phyloP scores from a whole-genome alignment of 805 yeast species.

The Allodekkera sacchari region DNA sequence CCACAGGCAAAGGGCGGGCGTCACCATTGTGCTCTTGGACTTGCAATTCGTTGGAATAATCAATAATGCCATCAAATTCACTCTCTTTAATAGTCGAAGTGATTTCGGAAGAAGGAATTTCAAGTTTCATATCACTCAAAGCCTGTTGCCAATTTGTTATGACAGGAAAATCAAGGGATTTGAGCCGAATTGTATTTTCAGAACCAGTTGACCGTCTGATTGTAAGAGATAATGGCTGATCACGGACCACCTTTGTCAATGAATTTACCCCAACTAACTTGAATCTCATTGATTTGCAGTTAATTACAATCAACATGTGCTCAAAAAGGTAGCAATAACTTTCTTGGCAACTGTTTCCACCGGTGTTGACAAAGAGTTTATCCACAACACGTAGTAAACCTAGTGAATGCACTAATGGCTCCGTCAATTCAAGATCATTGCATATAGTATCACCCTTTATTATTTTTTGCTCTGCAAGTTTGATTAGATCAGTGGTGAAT shows the following conservation, averaged over 20 bases:
- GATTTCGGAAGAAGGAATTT: constrained; percentile 16
- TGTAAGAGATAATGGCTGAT: constrained; percentile 11
- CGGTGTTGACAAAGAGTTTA: constrained; percentile 11
- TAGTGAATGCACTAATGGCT: constrained; percentile 13
- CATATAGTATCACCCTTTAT: constrained; percentile 3
- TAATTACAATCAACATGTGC: constrained; percentile 15
- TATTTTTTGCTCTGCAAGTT: constrained; percentile 8
- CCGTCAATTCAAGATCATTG: constrained; percentile 7
- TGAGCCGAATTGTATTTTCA: constrained; percentile 3
- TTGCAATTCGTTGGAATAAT: constrained; percentile 2
- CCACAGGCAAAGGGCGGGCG: constrained; percentile 10
- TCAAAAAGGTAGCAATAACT: constrained; percentile 23
- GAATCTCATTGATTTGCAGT: constrained; percentile 4
- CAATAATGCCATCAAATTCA: constrained; percentile 13
- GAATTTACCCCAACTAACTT: constrained; percentile 10
- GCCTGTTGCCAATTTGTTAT: constrained; percentile 26
- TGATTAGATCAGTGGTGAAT: constrained; percentile 15
- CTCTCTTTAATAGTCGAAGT: constrained; percentile 20
- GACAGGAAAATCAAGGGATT: constrained; percentile 9
- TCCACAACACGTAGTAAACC: constrained; percentile 26
- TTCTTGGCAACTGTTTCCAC: constrained; percentile 6
- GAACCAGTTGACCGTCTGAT: constrained; percentile 1
- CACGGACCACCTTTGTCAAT: constrained; percentile 9
- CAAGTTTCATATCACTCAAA: constrained; percentile 14
- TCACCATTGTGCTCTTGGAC: constrained; percentile 1